Evolutionary conservation across 306 rosid genomes (phyloP), one percentile per base, ranked within the genome.

Genomic region (Nissolia schottii): DNA sequence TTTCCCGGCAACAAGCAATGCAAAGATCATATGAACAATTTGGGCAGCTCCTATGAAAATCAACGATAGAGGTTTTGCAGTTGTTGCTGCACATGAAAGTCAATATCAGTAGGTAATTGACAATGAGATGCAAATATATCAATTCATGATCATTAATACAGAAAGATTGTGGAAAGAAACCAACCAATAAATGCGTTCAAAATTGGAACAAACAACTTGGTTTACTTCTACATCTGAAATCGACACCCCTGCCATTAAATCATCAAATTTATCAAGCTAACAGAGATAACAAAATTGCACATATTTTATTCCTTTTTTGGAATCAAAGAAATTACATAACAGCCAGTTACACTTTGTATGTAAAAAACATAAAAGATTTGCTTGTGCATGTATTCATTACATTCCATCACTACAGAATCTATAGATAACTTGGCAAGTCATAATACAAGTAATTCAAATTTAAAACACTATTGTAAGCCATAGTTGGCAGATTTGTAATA

Each of bases 1-100:
- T 67, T 76, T 87, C 87, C 63, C 74, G 72, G 70, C 87, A 87
- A 73, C 89, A 87, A 60, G 79, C 50, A 32, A 87, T 85, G 70
- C 92, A 87, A 35, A 87, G 82, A 58, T 87, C 92, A 31, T 80
- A 85, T 11, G 84, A 87, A 78, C 92, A 87, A 31, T 64, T 83
- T 23, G 81, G 54, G 70, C 92, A 87, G 80, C 89, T 82, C 82
- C 89, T 80, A 54, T 79, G 70, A 34, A 87, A 78, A 75, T 80
- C 78, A 34, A 82, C 67, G 58, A 87, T 82, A 29, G 92, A 87
- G 35, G 92, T 87, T 56, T 61, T 59, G 80, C 92, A 87, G 34
- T 82, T 85, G 83, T 85, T 79, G 41, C 89, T 85, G 85, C 72
- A 54, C 15, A 24, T 77, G 9, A 64, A 45, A 24, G 34, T 7